phyloP scores from a whole-genome alignment of 257 asterid genomes.

The Nicotiana benthamiana region DNA sequence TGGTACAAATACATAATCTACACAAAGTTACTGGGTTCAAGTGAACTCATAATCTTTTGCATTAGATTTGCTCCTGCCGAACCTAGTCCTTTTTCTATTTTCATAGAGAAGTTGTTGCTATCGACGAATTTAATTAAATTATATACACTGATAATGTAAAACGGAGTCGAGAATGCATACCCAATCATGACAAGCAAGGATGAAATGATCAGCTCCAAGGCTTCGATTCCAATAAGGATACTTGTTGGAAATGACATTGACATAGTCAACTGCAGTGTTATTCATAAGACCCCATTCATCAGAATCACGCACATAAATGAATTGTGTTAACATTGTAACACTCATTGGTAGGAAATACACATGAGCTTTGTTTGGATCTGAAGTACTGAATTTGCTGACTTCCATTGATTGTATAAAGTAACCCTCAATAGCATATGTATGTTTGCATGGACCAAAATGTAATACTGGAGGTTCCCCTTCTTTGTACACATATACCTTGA shows the following conservation, averaged over 20 bases:
- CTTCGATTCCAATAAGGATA: constrained; percentile 77
- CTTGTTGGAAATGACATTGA: constrained; percentile 22
- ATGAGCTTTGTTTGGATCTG: constrained; percentile 41
- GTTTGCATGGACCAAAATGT: constrained; percentile 62
- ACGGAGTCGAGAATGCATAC: constrained; percentile 16
- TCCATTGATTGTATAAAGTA: constrained; percentile 50
- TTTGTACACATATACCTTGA: constrained; percentile 50
- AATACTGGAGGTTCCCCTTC: constrained; percentile 77
- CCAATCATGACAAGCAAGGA: constrained; percentile 89
- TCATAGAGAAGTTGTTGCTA: too few relatives aligned
- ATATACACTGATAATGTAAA: background rate
- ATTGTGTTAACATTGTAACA: constrained; percentile 43
- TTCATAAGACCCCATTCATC: constrained; percentile 48
- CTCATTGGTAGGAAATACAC: constrained; percentile 66
- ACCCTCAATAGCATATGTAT: constrained; percentile 57
- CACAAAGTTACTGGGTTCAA: too few relatives aligned
- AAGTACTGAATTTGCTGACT: constrained; percentile 39
- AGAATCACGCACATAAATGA: constrained; percentile 27
- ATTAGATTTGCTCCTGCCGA: too few relatives aligned
- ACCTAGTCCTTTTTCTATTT: too few relatives aligned
- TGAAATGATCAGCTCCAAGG: constrained; percentile 74
- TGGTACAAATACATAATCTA: too few relatives aligned
- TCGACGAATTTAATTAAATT: too few relatives aligned
- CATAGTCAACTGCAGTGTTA: constrained; percentile 20
- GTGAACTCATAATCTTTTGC: too few relatives aligned